Percentiles rank a stretch among this genome's conserved stretches.
Conservation (phyloP, 2,329 filamentous ascomycete genomes). For the Pseudonectria buxi region DNA sequence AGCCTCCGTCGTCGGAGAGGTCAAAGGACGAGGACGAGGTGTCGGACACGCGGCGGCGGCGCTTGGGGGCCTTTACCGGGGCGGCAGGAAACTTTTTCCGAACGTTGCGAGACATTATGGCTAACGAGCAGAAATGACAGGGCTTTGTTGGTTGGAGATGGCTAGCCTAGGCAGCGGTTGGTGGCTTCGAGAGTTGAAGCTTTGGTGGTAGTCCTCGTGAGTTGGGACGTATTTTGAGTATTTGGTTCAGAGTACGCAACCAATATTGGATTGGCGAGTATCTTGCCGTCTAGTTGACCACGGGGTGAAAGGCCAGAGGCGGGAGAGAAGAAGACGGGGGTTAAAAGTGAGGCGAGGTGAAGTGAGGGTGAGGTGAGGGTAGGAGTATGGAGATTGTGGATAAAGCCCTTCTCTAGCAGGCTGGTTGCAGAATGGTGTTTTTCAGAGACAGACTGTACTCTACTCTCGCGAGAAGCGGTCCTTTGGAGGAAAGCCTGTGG, state of each 20-base stretch:
- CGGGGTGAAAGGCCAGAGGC: background rate
- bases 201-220: too few relatives aligned
- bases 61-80: constrained; percentile 37
- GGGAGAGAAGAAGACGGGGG: background rate
- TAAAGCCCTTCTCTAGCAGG: constrained; percentile 24
- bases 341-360: constrained; percentile 1
- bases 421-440: constrained; percentile 24
- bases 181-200: too few relatives aligned
- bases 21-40: constrained; percentile 50
- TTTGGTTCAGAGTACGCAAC: too few relatives aligned
- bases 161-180: background rate
- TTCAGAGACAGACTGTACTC: constrained; percentile 36
- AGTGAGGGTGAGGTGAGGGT: constrained; percentile 1
- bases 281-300: background rate
- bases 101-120: constrained; percentile 47
- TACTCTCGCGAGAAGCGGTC: constrained; percentile 30
- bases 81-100: constrained; percentile 39
- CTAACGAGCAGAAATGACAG: constrained; percentile 1
- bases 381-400: constrained; percentile 8
- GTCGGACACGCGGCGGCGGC: constrained; percentile 42
- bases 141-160: background rate
- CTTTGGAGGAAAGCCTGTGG: constrained; percentile 47
- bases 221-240: too few relatives aligned
- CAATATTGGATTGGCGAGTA: background rate
- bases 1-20: constrained; percentile 64